Evolutionary conservation across 108 stramenopile genomes (phyloP), one percentile per base, ranked within the genome.

Genomic region (Cylindrotheca fusiformis): DNA sequence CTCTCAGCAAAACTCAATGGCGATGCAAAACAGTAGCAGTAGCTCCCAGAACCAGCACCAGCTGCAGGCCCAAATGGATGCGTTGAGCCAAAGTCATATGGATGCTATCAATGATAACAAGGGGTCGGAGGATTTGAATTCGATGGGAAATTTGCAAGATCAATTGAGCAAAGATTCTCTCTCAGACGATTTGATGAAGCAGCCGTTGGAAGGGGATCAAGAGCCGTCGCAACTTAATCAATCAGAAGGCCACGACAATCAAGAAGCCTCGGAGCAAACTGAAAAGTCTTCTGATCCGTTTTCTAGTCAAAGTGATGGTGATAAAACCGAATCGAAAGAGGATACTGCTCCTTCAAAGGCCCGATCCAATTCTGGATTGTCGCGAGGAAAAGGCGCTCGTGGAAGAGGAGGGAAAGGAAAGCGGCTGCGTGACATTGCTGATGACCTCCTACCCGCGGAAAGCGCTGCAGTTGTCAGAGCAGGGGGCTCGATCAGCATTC

Each of bases 331-430:
- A 52, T n/a, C n/a, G 1, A 48, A 17, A 4, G 49, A 63, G 36
- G 50, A 52, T 20, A 18, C 31, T 5, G 18, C 52, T 10, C 36
- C 21, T 21, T 17, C 58, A 22, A 41, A 41, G 6, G 48, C 31
- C n/a, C 51, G n/a, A 3, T 20, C 63, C 3, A 36, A 31, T 12
- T 45, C 65, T 47, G 47, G 28, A 30, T 45, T n/a, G 26, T 18
- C 26, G 5, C 18, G 52, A 21, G 63, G 58, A 14, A 72, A 72
- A 24, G 58, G 50, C 14, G 63, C 52, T 18, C 48, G 63, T 30
- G 58, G 67, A 19, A 64, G 65, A 32, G 72, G 72, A n/a, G 65
- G 66, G 4, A 75, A 68, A 47, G 74, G 74, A 50, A 75, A 75
- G 26, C 60, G 67, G 12, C 62, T 75, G 3, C 65, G 67, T 10